Evolutionary conservation across 1,139 yeast species (phyloP).

Genomic region (Blastobotrys indianensis): DNA sequence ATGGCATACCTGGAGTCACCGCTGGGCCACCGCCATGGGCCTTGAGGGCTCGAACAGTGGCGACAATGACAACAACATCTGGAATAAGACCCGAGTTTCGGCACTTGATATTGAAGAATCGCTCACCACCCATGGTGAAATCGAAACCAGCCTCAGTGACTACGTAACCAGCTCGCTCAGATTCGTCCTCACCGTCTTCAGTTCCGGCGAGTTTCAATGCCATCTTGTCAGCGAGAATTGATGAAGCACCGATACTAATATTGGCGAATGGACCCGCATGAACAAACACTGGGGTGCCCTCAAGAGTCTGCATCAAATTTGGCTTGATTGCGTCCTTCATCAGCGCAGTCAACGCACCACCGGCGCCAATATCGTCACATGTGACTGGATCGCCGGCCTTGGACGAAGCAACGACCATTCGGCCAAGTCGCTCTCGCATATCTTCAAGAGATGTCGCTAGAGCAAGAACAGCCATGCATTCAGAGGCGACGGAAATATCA

Average conservation of each 20-base stretch:
- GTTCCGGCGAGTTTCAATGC: conserved; percentile 90
- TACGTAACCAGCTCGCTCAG: conserved; percentile 76
- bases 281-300: conserved; percentile 96
- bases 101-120: conserved; percentile 94
- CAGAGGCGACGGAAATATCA: conserved; percentile 95
- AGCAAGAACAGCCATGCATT: conserved; percentile 98
- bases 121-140: conserved; percentile 98
- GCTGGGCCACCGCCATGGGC: conserved; percentile 99
- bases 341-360: conserved; percentile 94
- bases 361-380: conserved; percentile 94
- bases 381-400: conserved; percentile 83
- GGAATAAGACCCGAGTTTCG: conserved; percentile 87
- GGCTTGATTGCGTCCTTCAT: conserved; percentile 97
- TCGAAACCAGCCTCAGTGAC: conserved; percentile 98
- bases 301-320: conserved; percentile 94
- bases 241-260: conserved; percentile 88
- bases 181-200: conserved; percentile 45
- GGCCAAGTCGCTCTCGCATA: conserved; percentile 85
- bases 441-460: conserved; percentile 76
- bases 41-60: conserved; percentile 94
- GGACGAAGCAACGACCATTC: conserved; percentile 84
- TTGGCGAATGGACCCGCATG: conserved; percentile 99
- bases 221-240: conserved; percentile 90
- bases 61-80: conserved; percentile 90
- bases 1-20: conserved; percentile 90